Base-by-base conservation (phyloP, 106 monocot species). In the Chionographis japonica region DNA sequence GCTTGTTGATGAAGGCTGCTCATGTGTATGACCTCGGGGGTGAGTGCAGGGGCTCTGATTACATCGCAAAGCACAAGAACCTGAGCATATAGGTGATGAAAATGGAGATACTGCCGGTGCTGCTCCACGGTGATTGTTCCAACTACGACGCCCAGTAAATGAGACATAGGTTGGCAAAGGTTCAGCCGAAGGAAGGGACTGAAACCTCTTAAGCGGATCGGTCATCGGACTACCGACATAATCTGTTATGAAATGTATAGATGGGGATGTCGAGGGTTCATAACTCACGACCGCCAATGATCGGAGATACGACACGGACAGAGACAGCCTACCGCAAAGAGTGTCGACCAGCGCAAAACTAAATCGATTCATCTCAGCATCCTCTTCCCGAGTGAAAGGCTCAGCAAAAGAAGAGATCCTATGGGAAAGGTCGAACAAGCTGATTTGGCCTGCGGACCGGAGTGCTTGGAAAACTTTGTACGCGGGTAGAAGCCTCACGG, bases 211-310 rank as follows among this genome's bases (percentile, higher is more conserved):
- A 12, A 88, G 75, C 8, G 84, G 86, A 67, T 89, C 88, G 6
- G 86, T 81, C 18, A 77, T 80, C 3, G 95, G 95, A 37, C 95
- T 95, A 11, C 92, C 91, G 56, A 92, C 89, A 77, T 95, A 92
- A 81, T 95, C 92, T 5, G 71, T 58, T 78, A 95, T 95, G 56
- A 95, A 72, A 58, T 86, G 83, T 18, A 78, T 38, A 2, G 84
- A 76, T n/a, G 92, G 56, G 6, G 83, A 79, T 42, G 81, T 74
- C 1, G 78, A 73, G 3, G 83, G 71, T 19, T 86, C 91, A 12
- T 78, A 86, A 50, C 68, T 56, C 15, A 85, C 56, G 69, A 80
- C 77, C 50, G 84, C 86, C 53, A 89, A 51, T 12, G 42, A 69
- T 9, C 74, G 77, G 8, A 84, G 65, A 64, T 95, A 92, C 1